These are phyloP conservation scores for Berberis thunbergii DNA, from an alignment of 164 flowering plant species.

Conservation along the genomic window DNA sequence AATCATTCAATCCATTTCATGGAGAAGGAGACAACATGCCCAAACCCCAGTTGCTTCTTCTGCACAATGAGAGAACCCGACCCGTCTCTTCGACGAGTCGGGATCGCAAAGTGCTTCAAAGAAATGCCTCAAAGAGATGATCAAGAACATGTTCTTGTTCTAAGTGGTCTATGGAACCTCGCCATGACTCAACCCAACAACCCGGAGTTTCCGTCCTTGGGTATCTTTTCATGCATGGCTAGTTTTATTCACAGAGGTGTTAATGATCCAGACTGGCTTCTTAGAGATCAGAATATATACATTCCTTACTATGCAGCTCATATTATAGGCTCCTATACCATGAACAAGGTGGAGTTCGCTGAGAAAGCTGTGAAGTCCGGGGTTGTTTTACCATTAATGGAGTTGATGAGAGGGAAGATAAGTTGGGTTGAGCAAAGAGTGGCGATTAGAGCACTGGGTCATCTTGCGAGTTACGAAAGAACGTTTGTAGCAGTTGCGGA, in stretches of 20 bases:
- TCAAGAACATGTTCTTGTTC: conserved; percentile 46
- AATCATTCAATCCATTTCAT: conserved; percentile 5
- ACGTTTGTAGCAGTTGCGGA: conserved; percentile 44
- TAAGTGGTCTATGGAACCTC: conserved; percentile 63
- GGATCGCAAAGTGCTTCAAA: conserved; percentile 37
- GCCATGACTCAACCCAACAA: conserved; percentile 80
- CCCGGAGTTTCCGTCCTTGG: conserved; percentile 59
- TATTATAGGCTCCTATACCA: conserved; percentile 84
- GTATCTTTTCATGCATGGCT: conserved; percentile 68
- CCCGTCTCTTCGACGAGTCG: conserved; percentile 28
- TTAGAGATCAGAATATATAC: conserved; percentile 53
- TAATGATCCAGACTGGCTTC: conserved; percentile 45
- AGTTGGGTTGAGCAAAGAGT: conserved; percentile 91
- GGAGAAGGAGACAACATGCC: conserved; percentile 14
- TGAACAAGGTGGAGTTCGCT: conserved; percentile 59
- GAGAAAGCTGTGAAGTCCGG: conserved; percentile 52
- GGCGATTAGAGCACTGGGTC: conserved; percentile 74
- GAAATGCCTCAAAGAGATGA: conserved; percentile 38
- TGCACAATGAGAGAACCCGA: conserved; percentile 57
- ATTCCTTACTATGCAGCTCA: conserved; percentile 94
- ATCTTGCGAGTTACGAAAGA: conserved; percentile 56
- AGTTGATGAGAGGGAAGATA: conserved; percentile 61
- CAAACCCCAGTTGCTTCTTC: conserved; percentile 53
- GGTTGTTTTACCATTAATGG: conserved; percentile 54
- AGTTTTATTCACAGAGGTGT: conserved; percentile 36